Conservation (phyloP, 2,329 filamentous ascomycete genomes). For the Acephala macrosclerotiorum region DNA sequence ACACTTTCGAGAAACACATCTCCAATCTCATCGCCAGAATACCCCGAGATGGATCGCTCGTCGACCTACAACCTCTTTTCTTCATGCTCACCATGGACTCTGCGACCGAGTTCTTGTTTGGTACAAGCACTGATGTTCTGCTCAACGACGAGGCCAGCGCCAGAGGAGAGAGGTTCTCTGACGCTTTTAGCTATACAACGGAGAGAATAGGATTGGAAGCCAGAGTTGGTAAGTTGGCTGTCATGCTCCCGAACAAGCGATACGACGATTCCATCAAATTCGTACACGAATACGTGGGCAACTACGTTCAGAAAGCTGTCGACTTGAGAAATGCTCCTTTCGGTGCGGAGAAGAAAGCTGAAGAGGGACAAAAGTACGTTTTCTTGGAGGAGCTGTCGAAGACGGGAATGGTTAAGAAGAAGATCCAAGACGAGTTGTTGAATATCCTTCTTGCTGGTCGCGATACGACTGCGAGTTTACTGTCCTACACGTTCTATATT, state of each 20-base stretch:
- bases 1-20: slow-evolving; percentile 67
- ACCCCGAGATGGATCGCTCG: slow-evolving; percentile 57
- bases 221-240: slow-evolving; percentile 40
- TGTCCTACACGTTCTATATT: slow-evolving; percentile 45
- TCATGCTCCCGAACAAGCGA: slow-evolving; percentile 36
- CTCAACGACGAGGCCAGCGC: slow-evolving; percentile 20
- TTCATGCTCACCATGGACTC: slow-evolving; percentile 72
- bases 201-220: slow-evolving; percentile 36
- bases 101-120: slow-evolving; percentile 73
- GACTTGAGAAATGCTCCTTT: slow-evolving; percentile 29
- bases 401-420: slow-evolving; percentile 50
- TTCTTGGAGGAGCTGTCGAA: slow-evolving; percentile 58
- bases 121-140: slow-evolving; percentile 59
- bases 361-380: slow-evolving; percentile 44
- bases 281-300: slow-evolving; percentile 38
- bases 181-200: slow-evolving; percentile 46
- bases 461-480: slow-evolving; percentile 51
- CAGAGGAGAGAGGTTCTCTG: slow-evolving; percentile 42
- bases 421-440: slow-evolving; percentile 47
- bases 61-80: slow-evolving; percentile 69
- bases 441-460: slow-evolving; percentile 50
- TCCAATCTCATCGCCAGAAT: slow-evolving; percentile 64
- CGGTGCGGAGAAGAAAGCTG: slow-evolving; percentile 28
- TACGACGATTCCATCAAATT: slow-evolving; percentile 37
- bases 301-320: slow-evolving; percentile 40